Percentiles rank a stretch among this genome's conserved stretches.
Conservation (phyloP, 2,329 filamentous ascomycete species). For the Curvularia verruculosa region DNA sequence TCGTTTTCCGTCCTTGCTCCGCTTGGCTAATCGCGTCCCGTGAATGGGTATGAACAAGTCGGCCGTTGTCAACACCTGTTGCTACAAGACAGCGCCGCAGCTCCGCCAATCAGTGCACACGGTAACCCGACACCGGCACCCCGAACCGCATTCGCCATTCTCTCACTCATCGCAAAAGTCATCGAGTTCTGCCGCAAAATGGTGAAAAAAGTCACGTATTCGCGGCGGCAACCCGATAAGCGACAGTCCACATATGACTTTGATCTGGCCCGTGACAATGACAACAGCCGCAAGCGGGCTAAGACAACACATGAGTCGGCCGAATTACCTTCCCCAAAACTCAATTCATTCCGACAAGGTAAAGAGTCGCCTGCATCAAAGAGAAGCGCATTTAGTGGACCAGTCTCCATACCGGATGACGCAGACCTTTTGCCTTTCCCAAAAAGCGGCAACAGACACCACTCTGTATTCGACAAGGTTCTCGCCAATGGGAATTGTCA, state of each 20-base stretch:
- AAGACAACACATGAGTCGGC: slow-evolving; percentile 20
- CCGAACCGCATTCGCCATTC: slow-evolving; percentile 14
- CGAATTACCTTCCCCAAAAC: slow-evolving; percentile 10
- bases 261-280: slow-evolving; percentile 14
- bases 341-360: slow-evolving; percentile 1
- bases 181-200: slow-evolving; percentile 17
- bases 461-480: slow-evolving; percentile 25
- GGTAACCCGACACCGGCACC: slow-evolving; percentile 4
- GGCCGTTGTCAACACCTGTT: slow-evolving; percentile 10
- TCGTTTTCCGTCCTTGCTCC: background rate
- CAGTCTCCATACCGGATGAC: slow-evolving; percentile 25
- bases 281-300: slow-evolving; percentile 23
- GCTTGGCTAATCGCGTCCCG: background rate
- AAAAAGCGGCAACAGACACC: slow-evolving; percentile 6
- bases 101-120: slow-evolving; percentile 7
- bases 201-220: slow-evolving; percentile 29
- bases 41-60: background rate
- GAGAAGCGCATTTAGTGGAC: slow-evolving; percentile 23
- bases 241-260: slow-evolving; percentile 11
- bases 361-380: slow-evolving; percentile 16
- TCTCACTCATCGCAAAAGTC: slow-evolving; percentile 13
- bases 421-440: slow-evolving; percentile 12
- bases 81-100: slow-evolving; percentile 13
- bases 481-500: slow-evolving; percentile 13
- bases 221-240: slow-evolving; percentile 22